phyloP scores from a whole-genome alignment of 139 green algal genomes.

The Chlorella vulgaris region DNA sequence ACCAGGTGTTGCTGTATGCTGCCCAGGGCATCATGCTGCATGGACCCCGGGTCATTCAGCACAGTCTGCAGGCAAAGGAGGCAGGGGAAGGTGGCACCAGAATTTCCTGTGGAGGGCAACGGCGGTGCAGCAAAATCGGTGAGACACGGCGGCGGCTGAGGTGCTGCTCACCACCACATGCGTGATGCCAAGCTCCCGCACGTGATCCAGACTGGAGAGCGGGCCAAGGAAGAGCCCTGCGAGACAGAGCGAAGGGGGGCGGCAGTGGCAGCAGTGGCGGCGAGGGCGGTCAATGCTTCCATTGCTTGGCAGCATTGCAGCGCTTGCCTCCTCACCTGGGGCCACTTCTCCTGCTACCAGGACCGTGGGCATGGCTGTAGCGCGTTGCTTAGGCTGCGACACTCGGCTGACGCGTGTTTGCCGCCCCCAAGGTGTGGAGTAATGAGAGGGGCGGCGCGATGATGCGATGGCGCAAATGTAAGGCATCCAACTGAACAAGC shows the following conservation, averaged over 20 bases:
- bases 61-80: constrained; percentile 7
- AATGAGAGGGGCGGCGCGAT: no score
- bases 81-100: background rate
- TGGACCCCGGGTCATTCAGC: constrained; percentile 6
- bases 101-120: no score
- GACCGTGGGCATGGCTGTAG: background rate
- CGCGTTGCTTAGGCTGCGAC: background rate
- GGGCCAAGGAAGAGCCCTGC: constrained; percentile 58
- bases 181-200: constrained; percentile 53
- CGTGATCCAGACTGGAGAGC: constrained; percentile 40
- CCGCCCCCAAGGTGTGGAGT: background rate
- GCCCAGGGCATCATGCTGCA: background rate
- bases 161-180: constrained; percentile 57
- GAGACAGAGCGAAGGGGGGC: background rate
- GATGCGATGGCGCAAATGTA: no score
- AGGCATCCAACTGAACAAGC: no score
- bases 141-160: background rate
- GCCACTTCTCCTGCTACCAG: background rate
- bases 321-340: background rate
- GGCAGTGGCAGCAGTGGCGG: background rate
- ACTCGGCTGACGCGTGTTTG: background rate
- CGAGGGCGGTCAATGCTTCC: background rate
- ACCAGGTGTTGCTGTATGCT: constrained; percentile 25
- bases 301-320: background rate
- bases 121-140: background rate